Evolutionary conservation across 2,329 filamentous ascomycete genomes (phyloP), one percentile per base, ranked within the genome.

Genomic region (Daldinia sp.): DNA sequence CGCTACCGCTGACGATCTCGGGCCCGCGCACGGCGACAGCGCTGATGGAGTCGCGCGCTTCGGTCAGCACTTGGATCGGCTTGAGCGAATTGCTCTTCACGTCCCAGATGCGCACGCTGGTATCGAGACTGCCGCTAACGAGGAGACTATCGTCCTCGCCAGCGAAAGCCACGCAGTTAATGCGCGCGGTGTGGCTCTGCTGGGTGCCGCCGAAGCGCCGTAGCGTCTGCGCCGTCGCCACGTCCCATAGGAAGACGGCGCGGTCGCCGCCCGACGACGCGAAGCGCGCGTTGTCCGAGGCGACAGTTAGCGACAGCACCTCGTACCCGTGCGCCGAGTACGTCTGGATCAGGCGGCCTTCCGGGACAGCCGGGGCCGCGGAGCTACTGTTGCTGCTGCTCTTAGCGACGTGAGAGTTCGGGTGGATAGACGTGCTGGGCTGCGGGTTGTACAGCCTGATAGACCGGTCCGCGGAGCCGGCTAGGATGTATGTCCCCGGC

Each of bases 251-350:
- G 78, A 98, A 98, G 0, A 97, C 93, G 68, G 88, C 86, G 74
- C 95, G 92, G 82, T 99, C 96, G 66, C 96, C 96, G 73, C 96
- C 96, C 1, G 89, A 88, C n/a, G 91, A 94, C 9, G 90, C 91
- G 79, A 99, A 98, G 48, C 89, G 89, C 72, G 93, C 88, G 80
- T 99, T 99, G 82, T 93, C 91, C 26, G 83, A 77, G 6, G 88
- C 83, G 56, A 98, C 91, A 59, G 88, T 85, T 42, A 99, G 85
- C 72, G 93, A 92, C 67, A 98, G 90, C 6, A 99, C 92, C 74
- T 94, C 92, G 83, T 99, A 97, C 73, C 93, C 94, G 81, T 99
- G 96, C 2, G 92, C 93, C 39, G 90, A 84, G 82, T 97, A 99
- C 39, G 89, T 92, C 81, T 98, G 94, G 77, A 99, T 93, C 3